A percentile compares a stretch with the other conserved stretches of the same genome.
These are phyloP conservation scores for Pseudogymnoascus sp. DNA, from an alignment of 2,329 filamentous ascomycete species.

Conservation along the genomic window DNA sequence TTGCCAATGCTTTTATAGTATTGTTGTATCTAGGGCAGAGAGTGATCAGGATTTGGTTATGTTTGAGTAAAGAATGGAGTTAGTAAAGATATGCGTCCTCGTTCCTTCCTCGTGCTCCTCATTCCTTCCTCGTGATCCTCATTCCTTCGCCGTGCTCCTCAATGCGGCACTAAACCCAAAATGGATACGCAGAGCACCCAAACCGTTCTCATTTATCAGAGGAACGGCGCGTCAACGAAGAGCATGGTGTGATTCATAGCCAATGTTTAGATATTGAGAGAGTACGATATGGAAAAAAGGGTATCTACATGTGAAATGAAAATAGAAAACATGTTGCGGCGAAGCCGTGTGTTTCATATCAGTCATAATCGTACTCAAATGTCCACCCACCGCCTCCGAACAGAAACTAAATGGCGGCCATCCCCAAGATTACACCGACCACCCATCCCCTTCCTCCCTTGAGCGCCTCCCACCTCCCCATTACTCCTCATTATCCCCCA, in stretches of 20 bases:
- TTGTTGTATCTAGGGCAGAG: not conserved
- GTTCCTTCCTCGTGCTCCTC: not conserved
- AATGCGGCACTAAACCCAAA: not conserved
- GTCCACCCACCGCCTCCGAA: not conserved
- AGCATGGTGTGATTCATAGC: not conserved
- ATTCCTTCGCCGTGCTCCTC: not conserved
- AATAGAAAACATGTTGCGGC: not conserved
- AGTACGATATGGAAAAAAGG: conserved; percentile 2
- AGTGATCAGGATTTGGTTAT: not conserved
- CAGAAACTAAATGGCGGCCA: not conserved
- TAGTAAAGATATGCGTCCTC: not conserved
- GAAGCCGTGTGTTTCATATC: conserved; percentile 1
- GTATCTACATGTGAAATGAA: conserved; percentile 7
- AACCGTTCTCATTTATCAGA: not conserved
- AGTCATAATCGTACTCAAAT: conserved; percentile 1
- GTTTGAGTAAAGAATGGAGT: not conserved
- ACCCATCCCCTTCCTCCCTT: not conserved
- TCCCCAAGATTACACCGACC: not conserved
- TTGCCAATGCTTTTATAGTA: not conserved
- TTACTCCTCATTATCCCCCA: not conserved
- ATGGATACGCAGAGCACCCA: not conserved
- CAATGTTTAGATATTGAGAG: not conserved
- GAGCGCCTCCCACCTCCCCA: not conserved
- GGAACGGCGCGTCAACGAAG: not conserved
- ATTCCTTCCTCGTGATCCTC: not conserved